Evolutionary conservation across 306 rosid genomes (phyloP).

Genomic region (Abrus precatorius): DNA sequence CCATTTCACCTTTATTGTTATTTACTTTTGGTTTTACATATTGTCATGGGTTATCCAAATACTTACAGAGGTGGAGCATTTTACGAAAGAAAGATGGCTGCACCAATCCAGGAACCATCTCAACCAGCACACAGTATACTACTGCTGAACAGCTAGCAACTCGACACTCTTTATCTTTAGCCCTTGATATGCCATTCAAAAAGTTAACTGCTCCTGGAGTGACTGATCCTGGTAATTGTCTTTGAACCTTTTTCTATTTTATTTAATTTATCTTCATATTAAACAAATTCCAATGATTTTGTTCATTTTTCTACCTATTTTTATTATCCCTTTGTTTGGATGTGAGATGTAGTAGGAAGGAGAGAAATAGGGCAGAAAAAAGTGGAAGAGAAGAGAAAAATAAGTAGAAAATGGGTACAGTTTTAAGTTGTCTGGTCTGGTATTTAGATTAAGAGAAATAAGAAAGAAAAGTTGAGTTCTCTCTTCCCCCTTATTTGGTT

Average conservation of each 20-base stretch:
- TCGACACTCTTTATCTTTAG: slow-evolving; percentile 78
- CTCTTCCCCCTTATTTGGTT: background rate
- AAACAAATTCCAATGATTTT: slow-evolving; percentile 26
- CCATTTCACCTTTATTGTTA: slow-evolving; percentile 10
- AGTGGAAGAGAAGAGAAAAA: background rate
- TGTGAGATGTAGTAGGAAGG: background rate
- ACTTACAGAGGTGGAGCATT: slow-evolving; percentile 83
- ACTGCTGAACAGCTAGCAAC: slow-evolving; percentile 85
- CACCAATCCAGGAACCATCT: slow-evolving; percentile 53
- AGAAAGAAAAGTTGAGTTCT: background rate
- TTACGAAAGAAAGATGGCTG: slow-evolving; percentile 66
- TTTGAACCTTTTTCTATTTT: slow-evolving; percentile 24
- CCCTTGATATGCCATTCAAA: slow-evolving; percentile 76
- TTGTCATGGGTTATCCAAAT: slow-evolving; percentile 51
- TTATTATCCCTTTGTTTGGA: background rate
- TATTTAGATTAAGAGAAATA: background rate
- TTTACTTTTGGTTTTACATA: slow-evolving; percentile 42
- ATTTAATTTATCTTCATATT: slow-evolving; percentile 22
- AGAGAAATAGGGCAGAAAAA: background rate
- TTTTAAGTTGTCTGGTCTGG: background rate
- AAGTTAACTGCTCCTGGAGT: slow-evolving; percentile 65
- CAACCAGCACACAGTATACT: slow-evolving; percentile 64
- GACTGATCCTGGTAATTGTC: slow-evolving; percentile 63
- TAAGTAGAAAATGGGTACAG: background rate
- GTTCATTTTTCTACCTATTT: background rate